phyloP scores from a whole-genome alignment of 2,329 filamentous ascomycete genomes.

The Coniochaeta sp. region DNA sequence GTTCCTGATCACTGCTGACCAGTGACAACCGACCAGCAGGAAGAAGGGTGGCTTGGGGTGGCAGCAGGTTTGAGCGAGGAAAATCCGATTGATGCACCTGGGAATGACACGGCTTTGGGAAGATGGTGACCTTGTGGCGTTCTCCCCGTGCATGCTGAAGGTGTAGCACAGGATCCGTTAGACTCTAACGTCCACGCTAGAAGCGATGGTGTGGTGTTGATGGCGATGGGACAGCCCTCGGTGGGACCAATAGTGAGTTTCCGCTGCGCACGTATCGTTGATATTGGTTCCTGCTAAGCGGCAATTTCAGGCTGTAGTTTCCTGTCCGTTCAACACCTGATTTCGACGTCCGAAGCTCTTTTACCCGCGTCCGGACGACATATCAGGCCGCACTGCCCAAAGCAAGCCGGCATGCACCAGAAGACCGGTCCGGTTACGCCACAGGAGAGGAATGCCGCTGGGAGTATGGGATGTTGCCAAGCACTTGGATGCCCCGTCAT shows the following conservation, averaged over 20 bases:
- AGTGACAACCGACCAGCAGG: not conserved
- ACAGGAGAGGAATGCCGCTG: not conserved
- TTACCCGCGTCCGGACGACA: not conserved
- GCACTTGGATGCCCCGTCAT: not conserved
- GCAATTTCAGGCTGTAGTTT: not conserved
- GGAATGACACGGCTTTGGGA: not conserved
- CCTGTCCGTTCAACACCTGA: not conserved
- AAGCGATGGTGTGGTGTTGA: not conserved
- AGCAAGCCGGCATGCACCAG: too few species aligned
- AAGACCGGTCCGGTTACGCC: not conserved
- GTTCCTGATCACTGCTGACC: not conserved
- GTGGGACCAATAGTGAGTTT: not conserved
- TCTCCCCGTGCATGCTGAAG: not conserved
- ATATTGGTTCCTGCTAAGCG: not conserved
- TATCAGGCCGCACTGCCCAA: too few species aligned
- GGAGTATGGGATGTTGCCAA: not conserved
- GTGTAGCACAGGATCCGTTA: not conserved
- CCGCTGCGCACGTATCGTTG: not conserved
- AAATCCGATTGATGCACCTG: not conserved
- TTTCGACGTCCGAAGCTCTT: not conserved
- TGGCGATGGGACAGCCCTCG: not conserved
- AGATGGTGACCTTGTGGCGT: not conserved
- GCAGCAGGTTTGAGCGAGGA: not conserved
- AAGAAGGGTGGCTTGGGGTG: not conserved
- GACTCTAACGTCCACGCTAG: not conserved